A percentile compares a stretch with the other conserved stretches of the same genome.
phyloP scores from a whole-genome alignment of 1,139 yeast species.

The Diutina ranongensis region DNA sequence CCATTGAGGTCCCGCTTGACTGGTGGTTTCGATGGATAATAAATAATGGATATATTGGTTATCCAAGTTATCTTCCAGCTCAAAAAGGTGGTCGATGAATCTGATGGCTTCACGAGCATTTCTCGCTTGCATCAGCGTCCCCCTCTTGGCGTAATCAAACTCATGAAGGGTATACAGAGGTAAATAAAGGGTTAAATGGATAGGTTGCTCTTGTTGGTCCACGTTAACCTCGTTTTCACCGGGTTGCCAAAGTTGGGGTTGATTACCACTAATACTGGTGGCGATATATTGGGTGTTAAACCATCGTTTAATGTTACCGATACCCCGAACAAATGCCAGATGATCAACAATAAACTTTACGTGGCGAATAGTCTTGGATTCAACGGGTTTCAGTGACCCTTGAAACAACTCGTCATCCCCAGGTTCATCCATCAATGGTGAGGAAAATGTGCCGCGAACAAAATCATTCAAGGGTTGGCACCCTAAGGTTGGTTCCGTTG shows the following conservation, averaged over 20 bases:
- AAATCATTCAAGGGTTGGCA: too few species aligned
- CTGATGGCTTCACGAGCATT: constrained; percentile 48
- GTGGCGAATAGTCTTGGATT: background rate
- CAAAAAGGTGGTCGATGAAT: constrained; percentile 35
- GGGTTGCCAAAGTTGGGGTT: background rate
- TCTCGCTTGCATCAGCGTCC: constrained; percentile 40
- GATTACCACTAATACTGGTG: constrained; percentile 11
- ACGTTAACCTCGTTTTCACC: too few species aligned
- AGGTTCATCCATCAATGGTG: constrained; percentile 1
- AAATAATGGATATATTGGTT: constrained; percentile 12
- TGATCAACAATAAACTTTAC: constrained; percentile 43
- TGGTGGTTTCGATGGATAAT: constrained; percentile 23
- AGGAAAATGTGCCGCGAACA: background rate
- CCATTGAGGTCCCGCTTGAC: constrained; percentile 41
- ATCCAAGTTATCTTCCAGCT: constrained; percentile 10
- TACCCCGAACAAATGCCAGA: constrained; percentile 47
- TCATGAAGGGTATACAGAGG: constrained; percentile 49
- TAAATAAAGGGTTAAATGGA: constrained; percentile 24
- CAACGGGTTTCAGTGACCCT: background rate
- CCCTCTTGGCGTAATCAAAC: constrained; percentile 42
- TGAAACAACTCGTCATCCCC: background rate
- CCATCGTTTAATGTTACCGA: constrained; percentile 51
- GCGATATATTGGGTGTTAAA: constrained; percentile 27
- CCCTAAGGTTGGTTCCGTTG: too few species aligned
- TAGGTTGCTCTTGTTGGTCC: too few species aligned